Percentiles rank a stretch among this genome's conserved stretches.
These are phyloP conservation scores for Priceomyces melissophilus DNA, from an alignment of 805 yeast species.

Conservation along the genomic window DNA sequence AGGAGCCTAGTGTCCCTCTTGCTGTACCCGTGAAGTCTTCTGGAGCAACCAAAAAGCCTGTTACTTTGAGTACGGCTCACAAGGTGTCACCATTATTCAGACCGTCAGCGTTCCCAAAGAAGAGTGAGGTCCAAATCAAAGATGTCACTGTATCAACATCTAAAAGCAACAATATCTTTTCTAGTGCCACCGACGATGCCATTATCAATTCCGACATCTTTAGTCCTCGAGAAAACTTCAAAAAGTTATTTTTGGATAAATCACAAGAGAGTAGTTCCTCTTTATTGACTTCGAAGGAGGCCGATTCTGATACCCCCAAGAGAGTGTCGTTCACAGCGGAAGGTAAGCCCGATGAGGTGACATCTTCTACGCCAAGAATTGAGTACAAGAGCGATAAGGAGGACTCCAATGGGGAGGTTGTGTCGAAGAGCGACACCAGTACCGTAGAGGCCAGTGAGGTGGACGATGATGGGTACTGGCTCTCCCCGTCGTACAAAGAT, in stretches of 20 bases:
- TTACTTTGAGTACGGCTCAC: constrained; percentile 57
- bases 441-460: constrained; percentile 26
- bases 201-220: constrained; percentile 70
- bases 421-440: constrained; percentile 1
- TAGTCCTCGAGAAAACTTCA: constrained; percentile 56
- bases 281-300: constrained; percentile 5
- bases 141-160: constrained; percentile 5
- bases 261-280: constrained; percentile 14
- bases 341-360: neutral
- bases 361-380: neutral
- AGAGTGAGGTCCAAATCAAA: constrained; percentile 6
- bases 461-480: constrained; percentile 81
- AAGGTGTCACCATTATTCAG: constrained; percentile 55
- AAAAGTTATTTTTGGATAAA: constrained; percentile 53
- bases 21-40: constrained; percentile 24
- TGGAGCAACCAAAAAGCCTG: constrained; percentile 47
- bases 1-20: constrained; percentile 16
- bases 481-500: constrained; percentile 69
- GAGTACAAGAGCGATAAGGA: neutral
- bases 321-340: constrained; percentile 16
- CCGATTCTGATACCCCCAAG: constrained; percentile 11
- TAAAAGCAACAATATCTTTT: constrained; percentile 23
- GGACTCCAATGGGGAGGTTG: constrained; percentile 2
- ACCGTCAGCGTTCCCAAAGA: constrained; percentile 17
- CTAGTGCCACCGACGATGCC: constrained; percentile 57